Evolutionary conservation across 345 rosid genomes (phyloP).

Genomic region (Aegle marmelos): DNA sequence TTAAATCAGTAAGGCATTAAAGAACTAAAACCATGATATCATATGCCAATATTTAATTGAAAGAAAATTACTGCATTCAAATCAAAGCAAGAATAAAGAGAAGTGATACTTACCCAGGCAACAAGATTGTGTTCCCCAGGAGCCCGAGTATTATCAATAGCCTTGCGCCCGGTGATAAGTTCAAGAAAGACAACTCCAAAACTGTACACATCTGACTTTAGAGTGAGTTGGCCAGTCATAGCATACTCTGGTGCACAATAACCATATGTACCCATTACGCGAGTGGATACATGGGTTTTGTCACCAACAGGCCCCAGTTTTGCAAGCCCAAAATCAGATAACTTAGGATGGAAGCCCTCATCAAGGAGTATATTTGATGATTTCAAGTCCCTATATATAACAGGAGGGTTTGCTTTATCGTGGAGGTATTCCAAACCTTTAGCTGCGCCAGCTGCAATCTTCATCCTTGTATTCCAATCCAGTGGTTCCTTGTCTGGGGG

Average conservation of each 20-base stretch:
- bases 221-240: conserved; percentile 96
- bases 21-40: not conserved
- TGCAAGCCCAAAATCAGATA: conserved; percentile 97
- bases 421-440: conserved; percentile 96
- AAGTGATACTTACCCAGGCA: conserved; percentile 69
- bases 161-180: conserved; percentile 95
- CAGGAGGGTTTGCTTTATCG: conserved; percentile 96
- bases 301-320: conserved; percentile 98
- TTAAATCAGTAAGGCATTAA: not conserved
- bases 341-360: conserved; percentile 85
- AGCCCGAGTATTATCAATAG: conserved; percentile 76
- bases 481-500: conserved; percentile 76
- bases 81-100: not conserved
- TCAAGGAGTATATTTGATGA: conserved; percentile 95
- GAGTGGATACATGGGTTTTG: conserved; percentile 95
- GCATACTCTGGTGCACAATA: conserved; percentile 99
- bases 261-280: conserved; percentile 99
- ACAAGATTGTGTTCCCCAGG: conserved; percentile 95
- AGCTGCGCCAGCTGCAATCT: conserved; percentile 98
- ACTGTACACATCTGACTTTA: conserved; percentile 95
- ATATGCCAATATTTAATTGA: not conserved
- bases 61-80: not conserved
- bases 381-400: conserved; percentile 89
- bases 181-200: conserved; percentile 98
- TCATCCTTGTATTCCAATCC: conserved; percentile 98